A percentile compares a stretch with the other conserved stretches of the same genome.
Evolutionary conservation across 805 yeast species (phyloP).

Genomic region (Lachancea nothofagi): DNA sequence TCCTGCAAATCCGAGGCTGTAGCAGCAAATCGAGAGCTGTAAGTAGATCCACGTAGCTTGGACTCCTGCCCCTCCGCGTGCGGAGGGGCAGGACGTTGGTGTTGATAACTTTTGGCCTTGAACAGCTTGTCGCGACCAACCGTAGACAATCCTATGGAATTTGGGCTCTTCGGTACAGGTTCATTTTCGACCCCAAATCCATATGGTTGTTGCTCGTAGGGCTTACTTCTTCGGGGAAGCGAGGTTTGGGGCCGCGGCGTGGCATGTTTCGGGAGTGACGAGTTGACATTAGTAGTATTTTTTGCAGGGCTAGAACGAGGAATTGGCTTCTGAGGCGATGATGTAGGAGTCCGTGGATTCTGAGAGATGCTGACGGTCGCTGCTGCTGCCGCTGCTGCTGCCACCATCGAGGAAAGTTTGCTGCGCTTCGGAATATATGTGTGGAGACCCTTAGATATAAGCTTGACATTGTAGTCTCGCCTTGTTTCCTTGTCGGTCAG

Average conservation of each 20-base stretch:
- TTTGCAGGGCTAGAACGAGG: conserved; percentile 1
- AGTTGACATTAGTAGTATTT: background rate
- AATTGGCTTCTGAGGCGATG: conserved; percentile 1
- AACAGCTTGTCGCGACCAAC: conserved; percentile 20
- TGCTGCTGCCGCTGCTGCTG: background rate
- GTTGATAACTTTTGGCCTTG: conserved; percentile 27
- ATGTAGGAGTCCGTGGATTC: conserved; percentile 1
- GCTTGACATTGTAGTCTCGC: conserved; percentile 18
- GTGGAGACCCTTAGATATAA: conserved; percentile 18
- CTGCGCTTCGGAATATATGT: conserved; percentile 13
- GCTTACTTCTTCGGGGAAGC: conserved; percentile 18
- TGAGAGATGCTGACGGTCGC: background rate
- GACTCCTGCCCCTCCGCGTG: background rate
- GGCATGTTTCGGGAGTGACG: background rate
- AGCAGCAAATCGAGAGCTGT: conserved; percentile 5
- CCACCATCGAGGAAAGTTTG: conserved; percentile 1
- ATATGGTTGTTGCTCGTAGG: conserved; percentile 33
- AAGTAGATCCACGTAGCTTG: conserved; percentile 6
- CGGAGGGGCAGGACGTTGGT: conserved; percentile 7
- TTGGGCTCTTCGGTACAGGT: conserved; percentile 8
- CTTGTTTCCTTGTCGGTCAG: conserved; percentile 24
- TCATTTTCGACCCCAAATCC: conserved; percentile 28
- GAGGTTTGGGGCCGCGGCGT: conserved; percentile 4
- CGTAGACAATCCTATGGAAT: background rate
- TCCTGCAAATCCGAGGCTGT: background rate